Conservation (phyloP, 768 basidiomycete species). For the Lactarius pseudohatsudake region DNA sequence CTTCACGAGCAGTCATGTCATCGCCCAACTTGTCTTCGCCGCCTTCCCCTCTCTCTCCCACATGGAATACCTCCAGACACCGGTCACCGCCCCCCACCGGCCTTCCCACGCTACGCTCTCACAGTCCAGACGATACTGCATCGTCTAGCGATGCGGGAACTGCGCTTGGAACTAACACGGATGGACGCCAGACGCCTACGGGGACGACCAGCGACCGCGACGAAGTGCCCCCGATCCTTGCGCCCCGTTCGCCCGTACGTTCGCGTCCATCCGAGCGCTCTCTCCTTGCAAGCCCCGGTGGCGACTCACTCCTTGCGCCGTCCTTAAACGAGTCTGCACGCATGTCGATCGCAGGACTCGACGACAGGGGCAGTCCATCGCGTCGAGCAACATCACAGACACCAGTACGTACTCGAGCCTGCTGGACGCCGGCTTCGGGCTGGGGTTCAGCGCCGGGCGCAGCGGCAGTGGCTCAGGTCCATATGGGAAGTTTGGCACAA, state of each 20-base stretch:
- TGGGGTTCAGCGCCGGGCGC: slow-evolving; percentile 34
- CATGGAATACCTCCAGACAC: slow-evolving; percentile 30
- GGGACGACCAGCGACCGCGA: slow-evolving; percentile 38
- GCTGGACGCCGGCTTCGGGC: slow-evolving; percentile 44
- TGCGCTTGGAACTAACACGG: slow-evolving; percentile 31
- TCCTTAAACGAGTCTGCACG: slow-evolving; percentile 26
- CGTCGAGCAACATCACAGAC: slow-evolving; percentile 61
- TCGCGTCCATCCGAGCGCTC: slow-evolving; percentile 35
- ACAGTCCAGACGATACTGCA: slow-evolving; percentile 18
- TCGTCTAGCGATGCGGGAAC: slow-evolving; percentile 33
- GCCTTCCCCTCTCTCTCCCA: background rate
- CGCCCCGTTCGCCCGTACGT: slow-evolving; percentile 56
- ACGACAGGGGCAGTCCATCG: slow-evolving; percentile 60
- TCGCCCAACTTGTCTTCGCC: slow-evolving; percentile 57
- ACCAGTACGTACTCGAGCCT: slow-evolving; percentile 58
- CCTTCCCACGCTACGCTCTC: slow-evolving; percentile 20
- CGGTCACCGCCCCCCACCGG: slow-evolving; percentile 16
- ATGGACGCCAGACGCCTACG: slow-evolving; percentile 24
- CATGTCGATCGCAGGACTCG: slow-evolving; percentile 41
- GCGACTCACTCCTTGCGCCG: slow-evolving; percentile 10
- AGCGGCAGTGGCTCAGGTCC: slow-evolving; percentile 36
- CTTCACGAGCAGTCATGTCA: slow-evolving; percentile 53
- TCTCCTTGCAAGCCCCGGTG: background rate
- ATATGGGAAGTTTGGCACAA: slow-evolving; percentile 70
- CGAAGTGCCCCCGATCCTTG: slow-evolving; percentile 41